Evolutionary conservation across 1,284 basidiomycete species (phyloP), one percentile per base, ranked within the genome.

Genomic region (Vanrija sp.): DNA sequence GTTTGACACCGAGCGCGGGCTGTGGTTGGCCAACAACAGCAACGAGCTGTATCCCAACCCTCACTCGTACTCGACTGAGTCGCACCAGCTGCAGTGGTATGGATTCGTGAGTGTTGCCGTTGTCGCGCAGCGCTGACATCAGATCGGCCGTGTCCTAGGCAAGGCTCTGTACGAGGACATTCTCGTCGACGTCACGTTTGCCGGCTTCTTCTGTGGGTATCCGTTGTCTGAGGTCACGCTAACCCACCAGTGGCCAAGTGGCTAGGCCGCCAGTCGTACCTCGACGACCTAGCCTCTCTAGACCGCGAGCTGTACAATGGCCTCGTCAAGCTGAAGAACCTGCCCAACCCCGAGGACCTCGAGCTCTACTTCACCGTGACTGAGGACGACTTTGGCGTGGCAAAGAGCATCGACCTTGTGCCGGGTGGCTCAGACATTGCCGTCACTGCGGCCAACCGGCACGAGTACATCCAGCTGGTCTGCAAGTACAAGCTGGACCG

Each of bases 101-200:
- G 82, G 86, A 2, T 98, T 98, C 76, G 67, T 72, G 42, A 62
- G 67, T 60, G 42, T 23, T 16, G 10, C 34, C 45, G 18, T 29
- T 18, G 15, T 40, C 34, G 46, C 55, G 48, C 44, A 47, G 19
- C 19, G 23, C 48, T 49, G 23, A 43, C 26, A 18, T 5, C 49
- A 68, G 65, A 86, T 98, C 58, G 95, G 96, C 0, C 82, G 91
- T 0, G 88, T 98, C 23, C 80, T 98, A 0, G 95, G 94, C 10
- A 98, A 98, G 73, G 95, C 95, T 0, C 81, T 98, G 66, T 98
- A 98, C 71, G 91, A 98, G 53, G 93, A 94, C 3, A 98, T 98
- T 49, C 80, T 99, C 7, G 86, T 96, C n/a, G 92, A 98, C 65
- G 89, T 95, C 5, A 88, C 88, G 1, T 98, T 98, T 76, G 93